Evolutionary conservation across 371 early-diverging fungal genomes (phyloP), one percentile per base, ranked within the genome.

Genomic region (Choanephora cucurbitarum): DNA sequence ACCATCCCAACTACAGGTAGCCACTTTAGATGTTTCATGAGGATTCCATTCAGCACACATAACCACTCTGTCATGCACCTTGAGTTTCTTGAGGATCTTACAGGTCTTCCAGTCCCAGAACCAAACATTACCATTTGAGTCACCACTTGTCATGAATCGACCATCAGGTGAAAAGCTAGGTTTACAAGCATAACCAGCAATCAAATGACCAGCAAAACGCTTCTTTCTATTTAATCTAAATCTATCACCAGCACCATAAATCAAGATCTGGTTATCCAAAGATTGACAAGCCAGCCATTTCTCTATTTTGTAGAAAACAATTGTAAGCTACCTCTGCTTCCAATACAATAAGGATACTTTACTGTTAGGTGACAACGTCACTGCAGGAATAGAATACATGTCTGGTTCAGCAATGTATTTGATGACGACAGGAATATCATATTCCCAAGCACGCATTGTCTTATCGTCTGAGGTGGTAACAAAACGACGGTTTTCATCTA

Each of bases 51-150:
- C 91, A 28, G 87, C 86, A 46, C 85, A 85, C 61, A 95, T 94
- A 37, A 95, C 85, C 6, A 96, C 98, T 57, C 84, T 82, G 49
- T 90, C 89, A 69, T 98, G 99, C 1, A 91, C 93, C 69, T 94
- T 91, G 66, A 93, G 84, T 73, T 91, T 94, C 69, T 84, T 87
- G 24, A 90, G 69, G 1, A 94, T 84, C 56, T 87, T 84, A 59
- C 89, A 81, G n/a, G 93, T 81, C 74, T 94, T 94, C 95, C 95
- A 98, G 63, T 96, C 92, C 98, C 98, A 99, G 72, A 92, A 86
- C 91, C 91, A 94, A 34, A 96, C 80, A 60, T 83, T 81, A 17
- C 99, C 99, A 68, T 92, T 94, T 0, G 92, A 84, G 69, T 99
- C 99, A 42, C 99, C 99, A 19, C 90, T 89, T 49, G 87, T 86